Evolutionary conservation across 148 eudicot genomes (phyloP), one percentile per base, ranked within the genome.

Genomic region (Vaccinium darrowii): DNA sequence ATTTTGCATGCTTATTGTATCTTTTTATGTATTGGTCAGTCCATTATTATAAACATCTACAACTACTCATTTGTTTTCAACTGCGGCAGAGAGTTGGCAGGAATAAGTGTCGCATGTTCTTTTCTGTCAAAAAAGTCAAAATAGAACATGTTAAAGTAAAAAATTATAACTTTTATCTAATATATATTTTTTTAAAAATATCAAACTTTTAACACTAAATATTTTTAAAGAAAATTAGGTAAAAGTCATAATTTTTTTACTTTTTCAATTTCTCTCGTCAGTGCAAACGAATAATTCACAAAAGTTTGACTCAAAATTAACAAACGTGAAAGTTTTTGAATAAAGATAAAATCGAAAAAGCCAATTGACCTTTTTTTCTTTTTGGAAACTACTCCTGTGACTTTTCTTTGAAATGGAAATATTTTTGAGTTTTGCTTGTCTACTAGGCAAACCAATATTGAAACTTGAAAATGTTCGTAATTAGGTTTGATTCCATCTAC

Each of bases 41-140:
- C 16, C 15, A 76, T 62, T 23, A 6, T 5, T 13, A 19, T 39
- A 60, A 47, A 3, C 19, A 77, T 50, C 14, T 33, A 16, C 39
- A 1, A 18, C n/a, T 19, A 39, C 6, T 5, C 33, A 10, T 30
- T 54, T 51, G 36, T 60, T 56, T 18, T 67, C 50, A 58, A 81
- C 56, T 27, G 47, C 76, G 84, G 82, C 72, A 52, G 84, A 82
- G 84, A 30, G 36, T 67, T 49, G 81, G 88, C 81, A 86, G 65
- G 90, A 84, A 88, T 88, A 84, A 83, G 82, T 82, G 87, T 84
- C 83, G 73, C 84, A 52, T 50, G 23, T 85, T 82, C 69, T 80
- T 82, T 80, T 60, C 63, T 65, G 63, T 5, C 2, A 7, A 30
- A 18, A 39, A 84, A 86, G 88, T 88, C 85, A 86, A 88, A 50